Evolutionary conservation across 352 stramenopile species (phyloP).

Genomic region (Pythium phragmiticola): DNA sequence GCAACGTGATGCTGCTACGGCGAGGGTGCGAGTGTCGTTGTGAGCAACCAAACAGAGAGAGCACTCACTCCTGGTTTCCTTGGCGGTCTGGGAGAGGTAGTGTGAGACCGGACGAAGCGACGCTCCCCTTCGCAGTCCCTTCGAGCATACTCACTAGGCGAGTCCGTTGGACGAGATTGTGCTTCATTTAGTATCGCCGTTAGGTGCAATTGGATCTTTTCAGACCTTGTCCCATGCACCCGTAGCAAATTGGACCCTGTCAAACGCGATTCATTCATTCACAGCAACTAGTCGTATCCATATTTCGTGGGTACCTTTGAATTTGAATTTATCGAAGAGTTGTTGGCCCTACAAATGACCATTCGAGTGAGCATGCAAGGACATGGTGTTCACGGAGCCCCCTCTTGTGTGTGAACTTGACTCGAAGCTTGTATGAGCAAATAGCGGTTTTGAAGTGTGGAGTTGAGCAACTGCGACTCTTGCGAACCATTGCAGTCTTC

Average conservation of each 20-base stretch:
- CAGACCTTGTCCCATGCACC: neutral
- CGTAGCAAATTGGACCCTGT: slow-evolving; percentile 8
- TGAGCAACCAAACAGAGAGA: neutral
- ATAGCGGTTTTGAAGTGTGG: too few relatives aligned
- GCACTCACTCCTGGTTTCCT: neutral
- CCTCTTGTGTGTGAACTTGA: too few relatives aligned
- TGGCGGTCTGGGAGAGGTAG: neutral
- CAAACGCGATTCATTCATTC: neutral
- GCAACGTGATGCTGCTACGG: slow-evolving; percentile 1
- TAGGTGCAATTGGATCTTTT: neutral
- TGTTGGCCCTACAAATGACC: too few relatives aligned
- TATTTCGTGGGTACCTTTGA: too few relatives aligned
- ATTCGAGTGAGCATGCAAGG: too few relatives aligned
- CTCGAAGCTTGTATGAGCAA: too few relatives aligned
- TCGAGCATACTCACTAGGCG: neutral
- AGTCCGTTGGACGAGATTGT: neutral
- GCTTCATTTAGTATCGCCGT: neutral
- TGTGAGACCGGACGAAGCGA: slow-evolving; percentile 14
- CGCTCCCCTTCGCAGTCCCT: neutral
- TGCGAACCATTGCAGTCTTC: too few relatives aligned
- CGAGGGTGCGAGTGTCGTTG: neutral
- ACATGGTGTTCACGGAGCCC: too few relatives aligned
- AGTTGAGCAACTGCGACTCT: too few relatives aligned
- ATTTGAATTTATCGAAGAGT: too few relatives aligned
- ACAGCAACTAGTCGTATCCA: neutral